These are phyloP conservation scores for Elaeis oleifera DNA, from an alignment of 202 grass and related monocot species.

Conservation along the genomic window DNA sequence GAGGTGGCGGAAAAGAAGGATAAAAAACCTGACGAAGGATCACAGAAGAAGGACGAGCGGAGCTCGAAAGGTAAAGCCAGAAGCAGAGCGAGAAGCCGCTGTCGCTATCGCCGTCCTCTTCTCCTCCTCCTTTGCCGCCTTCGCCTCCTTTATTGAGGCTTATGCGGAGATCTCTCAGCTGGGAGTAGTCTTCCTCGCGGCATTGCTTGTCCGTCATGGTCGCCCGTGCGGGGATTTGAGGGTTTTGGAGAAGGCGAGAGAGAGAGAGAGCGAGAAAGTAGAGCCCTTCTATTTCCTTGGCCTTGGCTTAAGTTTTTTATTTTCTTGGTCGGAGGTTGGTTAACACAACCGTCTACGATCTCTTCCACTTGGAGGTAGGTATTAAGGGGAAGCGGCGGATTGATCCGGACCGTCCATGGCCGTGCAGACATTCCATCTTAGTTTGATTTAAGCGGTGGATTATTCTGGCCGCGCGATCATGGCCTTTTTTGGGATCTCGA, in stretches of 20 bases:
- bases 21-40: slow-evolving; percentile 66
- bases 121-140: slow-evolving; percentile 5
- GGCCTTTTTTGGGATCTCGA: too few species aligned
- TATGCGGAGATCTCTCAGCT: slow-evolving; percentile 41
- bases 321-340: slow-evolving; percentile 8
- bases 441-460: too few species aligned
- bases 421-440: too few species aligned
- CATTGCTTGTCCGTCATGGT: slow-evolving; percentile 49
- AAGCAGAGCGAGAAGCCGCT: slow-evolving; percentile 54
- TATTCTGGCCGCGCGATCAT: too few species aligned
- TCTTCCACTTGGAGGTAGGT: not conserved
- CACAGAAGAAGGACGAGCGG: slow-evolving; percentile 54
- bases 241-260: not conserved
- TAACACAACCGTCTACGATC: slow-evolving; percentile 29
- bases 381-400: not conserved
- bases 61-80: slow-evolving; percentile 78
- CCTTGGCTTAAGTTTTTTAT: not conserved
- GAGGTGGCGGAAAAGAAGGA: not conserved
- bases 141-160: slow-evolving; percentile 30
- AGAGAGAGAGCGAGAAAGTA: slow-evolving; percentile 22
- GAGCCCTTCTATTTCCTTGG: slow-evolving; percentile 3
- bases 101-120: not conserved
- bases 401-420: not conserved
- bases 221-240: slow-evolving; percentile 15
- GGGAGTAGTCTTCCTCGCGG: slow-evolving; percentile 38